phyloP scores from a whole-genome alignment of 169 alveolate species.

The Besnoitia besnoiti region DNA sequence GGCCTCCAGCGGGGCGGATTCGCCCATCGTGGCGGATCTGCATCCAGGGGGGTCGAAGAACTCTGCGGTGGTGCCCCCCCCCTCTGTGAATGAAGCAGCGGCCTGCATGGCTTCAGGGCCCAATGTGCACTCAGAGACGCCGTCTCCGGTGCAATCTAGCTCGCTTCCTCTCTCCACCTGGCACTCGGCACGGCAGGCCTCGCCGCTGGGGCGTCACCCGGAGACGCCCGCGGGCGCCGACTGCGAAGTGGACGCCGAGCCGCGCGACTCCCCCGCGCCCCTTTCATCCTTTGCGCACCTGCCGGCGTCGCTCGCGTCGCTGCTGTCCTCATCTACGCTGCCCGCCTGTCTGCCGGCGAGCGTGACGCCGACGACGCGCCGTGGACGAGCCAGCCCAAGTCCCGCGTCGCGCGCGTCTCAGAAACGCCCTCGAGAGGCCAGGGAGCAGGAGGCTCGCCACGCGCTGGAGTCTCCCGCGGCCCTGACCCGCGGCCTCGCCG shows the following conservation, averaged over 20 bases:
- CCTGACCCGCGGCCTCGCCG: not conserved
- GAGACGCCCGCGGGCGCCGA: no score
- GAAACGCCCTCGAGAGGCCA: not conserved
- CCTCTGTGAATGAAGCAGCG: no score
- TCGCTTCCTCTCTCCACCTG: no score
- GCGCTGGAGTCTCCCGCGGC: not conserved
- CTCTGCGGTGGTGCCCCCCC: not conserved
- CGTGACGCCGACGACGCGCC: not conserved
- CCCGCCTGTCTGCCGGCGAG: no score
- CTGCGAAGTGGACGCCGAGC: not conserved
- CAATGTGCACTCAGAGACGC: no score
- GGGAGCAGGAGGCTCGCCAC: not conserved
- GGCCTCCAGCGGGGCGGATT: not conserved
- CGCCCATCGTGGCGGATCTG: not conserved
- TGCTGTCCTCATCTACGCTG: no score
- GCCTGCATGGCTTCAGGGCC: no score
- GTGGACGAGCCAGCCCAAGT: not conserved
- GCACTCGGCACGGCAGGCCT: no score
- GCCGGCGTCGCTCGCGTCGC: not conserved
- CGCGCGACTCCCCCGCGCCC: not conserved
- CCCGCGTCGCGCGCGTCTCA: no score
- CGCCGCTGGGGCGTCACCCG: no score
- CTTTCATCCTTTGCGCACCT: not conserved
- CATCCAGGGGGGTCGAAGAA: not conserved
- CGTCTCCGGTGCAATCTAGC: no score